Evolutionary conservation across 2,329 filamentous ascomycete genomes (phyloP).

Genomic region (Aspergillus sojae): DNA sequence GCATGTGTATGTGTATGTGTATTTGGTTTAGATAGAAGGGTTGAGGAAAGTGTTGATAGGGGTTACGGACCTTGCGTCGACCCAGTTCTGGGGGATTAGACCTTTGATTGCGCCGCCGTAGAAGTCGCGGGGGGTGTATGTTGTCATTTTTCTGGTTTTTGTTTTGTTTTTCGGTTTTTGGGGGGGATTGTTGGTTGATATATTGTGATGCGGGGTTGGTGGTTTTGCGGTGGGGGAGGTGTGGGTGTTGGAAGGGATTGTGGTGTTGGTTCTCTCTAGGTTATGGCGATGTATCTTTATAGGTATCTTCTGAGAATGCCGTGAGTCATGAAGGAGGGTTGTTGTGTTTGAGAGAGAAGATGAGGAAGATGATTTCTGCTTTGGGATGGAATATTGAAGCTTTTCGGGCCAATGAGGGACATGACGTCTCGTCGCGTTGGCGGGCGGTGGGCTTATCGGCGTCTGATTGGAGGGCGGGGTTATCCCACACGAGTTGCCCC

Average conservation of each 20-base stretch:
- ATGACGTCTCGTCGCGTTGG: not conserved
- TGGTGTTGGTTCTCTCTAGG: not conserved
- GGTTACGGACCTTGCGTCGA: conserved; percentile 26
- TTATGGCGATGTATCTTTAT: not conserved
- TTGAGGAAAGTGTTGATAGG: too few relatives aligned
- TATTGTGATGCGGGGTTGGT: not conserved
- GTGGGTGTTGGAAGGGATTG: not conserved
- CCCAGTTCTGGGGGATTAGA: conserved; percentile 36
- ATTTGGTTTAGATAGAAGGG: too few relatives aligned
- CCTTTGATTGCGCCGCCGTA: conserved; percentile 41
- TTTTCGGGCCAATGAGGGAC: not conserved
- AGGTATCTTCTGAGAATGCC: not conserved
- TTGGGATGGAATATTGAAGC: not conserved
- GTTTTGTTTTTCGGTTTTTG: not conserved
- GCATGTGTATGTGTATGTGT: too few relatives aligned
- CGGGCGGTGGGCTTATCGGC: not conserved
- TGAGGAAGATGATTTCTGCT: not conserved
- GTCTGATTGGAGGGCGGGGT: not conserved
- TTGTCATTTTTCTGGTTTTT: conserved; percentile 21
- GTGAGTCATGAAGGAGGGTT: not conserved
- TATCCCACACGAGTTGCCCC: not conserved
- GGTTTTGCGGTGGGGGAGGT: not conserved
- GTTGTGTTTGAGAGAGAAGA: not conserved
- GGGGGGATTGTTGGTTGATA: not conserved
- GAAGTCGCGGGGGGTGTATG: conserved; percentile 31